Evolutionary conservation across 2,329 filamentous ascomycete species (phyloP), one percentile per base, ranked within the genome.

Genomic region (Microdochium bolleyi): DNA sequence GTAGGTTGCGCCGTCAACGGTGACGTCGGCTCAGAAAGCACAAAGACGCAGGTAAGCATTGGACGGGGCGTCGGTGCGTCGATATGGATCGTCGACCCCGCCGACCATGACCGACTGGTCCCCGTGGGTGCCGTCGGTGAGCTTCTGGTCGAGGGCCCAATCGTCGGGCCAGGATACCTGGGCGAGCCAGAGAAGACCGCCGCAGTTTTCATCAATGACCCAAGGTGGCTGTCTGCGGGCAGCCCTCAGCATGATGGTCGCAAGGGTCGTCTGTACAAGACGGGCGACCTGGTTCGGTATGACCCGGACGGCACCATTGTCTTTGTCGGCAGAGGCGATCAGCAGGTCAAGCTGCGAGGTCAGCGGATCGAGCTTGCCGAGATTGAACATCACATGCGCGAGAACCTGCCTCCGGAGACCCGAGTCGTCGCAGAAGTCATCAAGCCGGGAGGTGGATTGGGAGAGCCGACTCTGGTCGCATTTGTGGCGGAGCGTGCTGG

Each of bases 261-360:
- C 4, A 58, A 54, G 9, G 74, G 73, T 1, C 68, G 75, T 3
- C 58, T 84, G 2, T 85, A 84, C 61, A 80, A 78, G 59, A 84
- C 82, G 0, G 82, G 82, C 1, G 82, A 85, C 56, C 67, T 84
- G 1, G 81, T 78, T 1, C 71, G 70, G 24, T 81, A 83, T 52
- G 71, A 79, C 46, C 63, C 67, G 0, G 75, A 83, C 50, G 75
- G 76, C 1, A 73, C 72, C 7, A 74, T 85, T 38, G 65, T 76
- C 9, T 84, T 82, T 55, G 70, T 84, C 38, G 83, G 83, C 16
- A 75, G 85, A 49, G 84, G 83, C 58, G 85, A 88, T 59, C 78
- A 78, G n/a, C 84, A 85, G 63, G 78, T 86, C 52, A 88, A 89
- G 66, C 68, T 88, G 25, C 73, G 77, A 11, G 88, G 87, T 24